phyloP scores from a whole-genome alignment of 495 filamentous ascomycete species.

The Echria macrotheca region DNA sequence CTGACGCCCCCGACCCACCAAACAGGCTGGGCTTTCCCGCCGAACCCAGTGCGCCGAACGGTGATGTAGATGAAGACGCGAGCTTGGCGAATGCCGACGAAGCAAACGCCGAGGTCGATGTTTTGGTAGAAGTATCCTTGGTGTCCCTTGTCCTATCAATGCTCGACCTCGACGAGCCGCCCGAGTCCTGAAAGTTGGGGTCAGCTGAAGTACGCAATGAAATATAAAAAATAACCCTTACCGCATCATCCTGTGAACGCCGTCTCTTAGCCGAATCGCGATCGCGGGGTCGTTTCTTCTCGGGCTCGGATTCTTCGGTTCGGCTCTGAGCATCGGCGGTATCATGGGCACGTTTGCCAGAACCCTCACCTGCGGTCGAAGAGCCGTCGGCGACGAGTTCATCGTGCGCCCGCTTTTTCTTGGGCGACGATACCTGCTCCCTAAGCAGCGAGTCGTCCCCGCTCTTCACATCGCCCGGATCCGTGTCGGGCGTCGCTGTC shows the following conservation, averaged over 20 bases:
- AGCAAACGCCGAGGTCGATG: conserved; percentile 43
- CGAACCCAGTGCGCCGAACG: conserved; percentile 26
- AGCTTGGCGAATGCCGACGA: conserved; percentile 49
- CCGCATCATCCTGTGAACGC: conserved; percentile 19
- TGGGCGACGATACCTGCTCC: conserved; percentile 47
- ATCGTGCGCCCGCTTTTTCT: conserved; percentile 53
- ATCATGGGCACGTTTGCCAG: conserved; percentile 13
- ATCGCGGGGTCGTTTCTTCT: conserved; percentile 52
- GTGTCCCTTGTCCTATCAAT: conserved; percentile 12
- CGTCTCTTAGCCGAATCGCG: conserved; percentile 16
- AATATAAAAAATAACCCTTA: conserved; percentile 5
- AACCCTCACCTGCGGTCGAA: conserved; percentile 30
- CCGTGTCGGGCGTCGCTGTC: conserved; percentile 28
- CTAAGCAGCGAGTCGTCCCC: conserved; percentile 27
- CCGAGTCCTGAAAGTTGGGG: conserved; percentile 13
- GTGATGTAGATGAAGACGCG: conserved; percentile 42
- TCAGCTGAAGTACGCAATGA: conserved; percentile 5
- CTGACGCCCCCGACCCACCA: conserved; percentile 31
- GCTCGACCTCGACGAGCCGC: conserved; percentile 19
- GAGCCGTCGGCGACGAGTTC: conserved; percentile 37
- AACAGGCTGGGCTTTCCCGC: conserved; percentile 38
- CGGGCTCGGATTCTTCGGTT: conserved; percentile 44
- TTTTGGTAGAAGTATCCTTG: conserved; percentile 10
- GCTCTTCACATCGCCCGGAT: conserved; percentile 21
- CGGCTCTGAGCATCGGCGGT: conserved; percentile 29